Evolutionary conservation across 106 monocot species (phyloP), one percentile per base, ranked within the genome.

Genomic region (Acanthochlamys bracteata): DNA sequence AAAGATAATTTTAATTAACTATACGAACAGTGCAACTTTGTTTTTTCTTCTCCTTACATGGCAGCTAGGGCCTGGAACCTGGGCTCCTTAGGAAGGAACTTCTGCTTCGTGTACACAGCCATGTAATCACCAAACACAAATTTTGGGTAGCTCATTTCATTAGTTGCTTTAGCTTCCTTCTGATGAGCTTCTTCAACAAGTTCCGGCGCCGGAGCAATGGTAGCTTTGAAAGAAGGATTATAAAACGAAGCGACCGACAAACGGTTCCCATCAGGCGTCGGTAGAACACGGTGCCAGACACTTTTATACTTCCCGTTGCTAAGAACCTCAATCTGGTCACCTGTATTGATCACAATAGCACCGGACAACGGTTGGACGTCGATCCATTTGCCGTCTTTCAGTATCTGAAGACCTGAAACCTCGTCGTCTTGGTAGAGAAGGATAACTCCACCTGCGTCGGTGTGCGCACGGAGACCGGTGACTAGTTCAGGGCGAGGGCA

Each of bases 361-460:
- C 78, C 61, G 33, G 67, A 24, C 54, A 92, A 21, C 0, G 92
- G 86, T 66, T 84, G 74, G 3, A 92, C 92, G 57, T 92, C 86
- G 27, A 92, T 39, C 92, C 92, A 92, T 15, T 46, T 40, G 20
- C 81, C 76, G 59, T 65, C 76, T 49, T 69, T 72, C 51, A 73
- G 61, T 45, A 81, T 45, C 65, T 81, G 71, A 52, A 76, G 81
- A 41, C 81, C 81, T 10, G 61, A 55, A 15, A 81, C 81, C 22
- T 25, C 15, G 72, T 81, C 81, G 19, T 81, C 81, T 33, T 81
- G 81, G 81, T 76, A 70, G 25, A 80, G 72, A 27, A 80, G 75
- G 66, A 92, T 87, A 75, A 92, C 73, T n/a, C 92, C 92, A 10
- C 92, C 92, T 26, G 92, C 92, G 49, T 92, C 92, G 11, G 86